A percentile compares a stretch with the other conserved stretches of the same genome.
Evolutionary conservation across 1,284 basidiomycete genomes (phyloP).

Genomic region (Trichosporon coremiiforme): DNA sequence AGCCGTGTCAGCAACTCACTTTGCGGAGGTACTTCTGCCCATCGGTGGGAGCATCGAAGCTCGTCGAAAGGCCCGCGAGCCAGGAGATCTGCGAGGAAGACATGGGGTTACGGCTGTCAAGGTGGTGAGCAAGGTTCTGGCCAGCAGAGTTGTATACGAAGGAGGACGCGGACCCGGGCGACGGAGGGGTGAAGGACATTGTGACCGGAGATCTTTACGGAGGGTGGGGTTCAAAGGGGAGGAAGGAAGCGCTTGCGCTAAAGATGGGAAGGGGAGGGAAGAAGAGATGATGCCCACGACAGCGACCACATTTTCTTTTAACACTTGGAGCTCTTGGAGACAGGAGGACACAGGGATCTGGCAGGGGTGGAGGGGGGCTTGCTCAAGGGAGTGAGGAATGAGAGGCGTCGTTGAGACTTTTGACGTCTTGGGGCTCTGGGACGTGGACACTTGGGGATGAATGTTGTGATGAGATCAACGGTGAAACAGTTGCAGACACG

Average conservation of each 20-base stretch:
- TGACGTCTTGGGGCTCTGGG: not conserved
- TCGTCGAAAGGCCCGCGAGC: conserved; percentile 77
- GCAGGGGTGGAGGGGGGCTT: not conserved
- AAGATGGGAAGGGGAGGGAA: not conserved
- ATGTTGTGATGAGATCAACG: conserved; percentile 2
- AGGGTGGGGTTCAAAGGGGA: not conserved
- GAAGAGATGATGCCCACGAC: conserved; percentile 12
- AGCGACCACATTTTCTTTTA: not conserved
- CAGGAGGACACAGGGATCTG: conserved; percentile 5
- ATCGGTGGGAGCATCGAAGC: conserved; percentile 65
- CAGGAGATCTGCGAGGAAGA: conserved; percentile 72
- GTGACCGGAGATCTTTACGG: not conserved
- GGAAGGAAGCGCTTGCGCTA: conserved; percentile 14
- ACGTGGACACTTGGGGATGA: not conserved
- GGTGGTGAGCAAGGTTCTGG: conserved; percentile 24
- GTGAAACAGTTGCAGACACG: not conserved
- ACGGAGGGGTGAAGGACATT: not conserved
- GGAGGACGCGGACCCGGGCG: conserved; percentile 17
- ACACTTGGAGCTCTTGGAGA: not conserved
- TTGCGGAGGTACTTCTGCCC: conserved; percentile 85
- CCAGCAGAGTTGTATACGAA: conserved; percentile 15
- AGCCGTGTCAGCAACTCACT: conserved; percentile 60
- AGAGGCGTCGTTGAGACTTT: not conserved
- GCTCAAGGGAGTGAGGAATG: conserved; percentile 12
- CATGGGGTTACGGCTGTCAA: conserved; percentile 21